Evolutionary conservation across 2,329 filamentous ascomycete species (phyloP).

Genomic region (Paecilomyces sp.): DNA sequence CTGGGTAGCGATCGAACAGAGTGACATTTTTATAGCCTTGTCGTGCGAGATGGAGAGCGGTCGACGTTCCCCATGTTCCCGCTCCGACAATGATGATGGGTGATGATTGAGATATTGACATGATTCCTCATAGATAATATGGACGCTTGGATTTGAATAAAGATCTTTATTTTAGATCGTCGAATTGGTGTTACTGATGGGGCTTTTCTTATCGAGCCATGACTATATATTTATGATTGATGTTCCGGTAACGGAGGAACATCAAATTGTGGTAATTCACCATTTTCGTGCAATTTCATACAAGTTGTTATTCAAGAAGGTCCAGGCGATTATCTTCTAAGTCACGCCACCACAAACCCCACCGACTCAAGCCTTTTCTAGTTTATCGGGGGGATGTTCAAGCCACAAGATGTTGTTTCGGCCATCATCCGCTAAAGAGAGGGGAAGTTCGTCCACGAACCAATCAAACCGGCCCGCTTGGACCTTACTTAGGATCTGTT

Average conservation of each 20-base stretch:
- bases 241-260: background rate
- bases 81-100: conserved; percentile 37
- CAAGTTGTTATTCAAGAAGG: background rate
- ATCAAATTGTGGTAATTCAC: background rate
- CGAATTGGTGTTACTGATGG: background rate
- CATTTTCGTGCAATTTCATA: background rate
- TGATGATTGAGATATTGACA: background rate
- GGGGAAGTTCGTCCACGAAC: background rate
- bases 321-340: background rate
- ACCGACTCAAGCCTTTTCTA: background rate
- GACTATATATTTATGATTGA: background rate
- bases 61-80: conserved; percentile 37
- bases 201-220: background rate
- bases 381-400: background rate
- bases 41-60: conserved; percentile 33
- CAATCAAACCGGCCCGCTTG: background rate
- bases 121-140: background rate
- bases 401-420: background rate
- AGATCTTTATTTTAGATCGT: no score
- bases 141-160: no score
- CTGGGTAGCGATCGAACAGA: conserved; percentile 34
- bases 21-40: conserved; percentile 36
- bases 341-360: background rate
- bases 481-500: background rate
- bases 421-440: background rate